These are phyloP conservation scores for Macrophomina tecta DNA, from an alignment of 2,329 filamentous ascomycete genomes.

Conservation along the genomic window DNA sequence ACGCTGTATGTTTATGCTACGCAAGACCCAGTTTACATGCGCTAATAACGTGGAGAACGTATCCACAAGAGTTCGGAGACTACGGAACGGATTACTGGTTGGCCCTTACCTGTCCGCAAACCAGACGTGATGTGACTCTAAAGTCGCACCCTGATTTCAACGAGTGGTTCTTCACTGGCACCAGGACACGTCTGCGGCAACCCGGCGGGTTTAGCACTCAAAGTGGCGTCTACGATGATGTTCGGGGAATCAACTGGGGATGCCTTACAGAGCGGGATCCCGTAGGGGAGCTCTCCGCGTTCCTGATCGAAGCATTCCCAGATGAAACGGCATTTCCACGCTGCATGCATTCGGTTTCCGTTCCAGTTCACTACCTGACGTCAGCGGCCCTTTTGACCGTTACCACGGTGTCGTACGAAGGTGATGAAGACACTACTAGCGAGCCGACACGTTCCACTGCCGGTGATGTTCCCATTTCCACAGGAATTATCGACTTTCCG, in stretches of 20 bases:
- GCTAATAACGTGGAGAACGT: not conserved
- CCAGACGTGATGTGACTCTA: conserved; percentile 4
- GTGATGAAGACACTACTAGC: not conserved
- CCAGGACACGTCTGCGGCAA: conserved; percentile 1
- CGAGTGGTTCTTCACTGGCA: not conserved
- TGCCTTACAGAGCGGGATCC: not conserved
- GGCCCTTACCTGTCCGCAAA: not conserved
- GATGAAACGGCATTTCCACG: not conserved
- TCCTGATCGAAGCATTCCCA: not conserved
- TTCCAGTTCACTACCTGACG: not conserved
- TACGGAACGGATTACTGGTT: conserved; percentile 3
- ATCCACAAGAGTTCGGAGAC: not conserved
- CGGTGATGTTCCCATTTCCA: not conserved
- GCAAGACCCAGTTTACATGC: not conserved
- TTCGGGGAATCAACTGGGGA: conserved; percentile 1
- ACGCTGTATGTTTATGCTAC: not conserved
- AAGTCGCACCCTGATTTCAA: conserved; percentile 4
- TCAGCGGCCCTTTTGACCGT: not conserved
- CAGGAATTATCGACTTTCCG: not conserved
- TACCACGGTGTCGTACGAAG: not conserved
- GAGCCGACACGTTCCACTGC: not conserved
- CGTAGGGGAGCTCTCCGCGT: not conserved
- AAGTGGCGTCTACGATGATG: conserved; percentile 4
- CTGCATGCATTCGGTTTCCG: conserved; percentile 2
- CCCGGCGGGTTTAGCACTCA: not conserved